Evolutionary conservation across 225 moss, liverwort and hornwort genomes (phyloP).

Genomic region (Pleurozium schreberi): DNA sequence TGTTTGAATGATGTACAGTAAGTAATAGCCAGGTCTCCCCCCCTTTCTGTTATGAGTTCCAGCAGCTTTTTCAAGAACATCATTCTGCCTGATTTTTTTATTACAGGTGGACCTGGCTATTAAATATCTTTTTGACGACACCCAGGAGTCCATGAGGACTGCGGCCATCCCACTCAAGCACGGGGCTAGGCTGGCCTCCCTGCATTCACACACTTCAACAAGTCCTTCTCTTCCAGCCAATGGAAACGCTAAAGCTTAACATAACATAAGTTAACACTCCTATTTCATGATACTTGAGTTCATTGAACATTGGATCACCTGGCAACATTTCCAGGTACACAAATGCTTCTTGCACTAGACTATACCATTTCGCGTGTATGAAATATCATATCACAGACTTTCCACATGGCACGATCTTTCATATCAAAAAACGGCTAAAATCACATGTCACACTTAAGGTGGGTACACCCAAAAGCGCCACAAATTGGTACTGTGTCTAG

Average conservation of each 20-base stretch:
- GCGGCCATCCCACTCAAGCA: neutral
- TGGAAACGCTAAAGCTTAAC: too few relatives aligned
- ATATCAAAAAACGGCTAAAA: too few relatives aligned
- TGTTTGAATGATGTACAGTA: neutral
- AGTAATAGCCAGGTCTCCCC: neutral
- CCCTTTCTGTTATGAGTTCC: neutral
- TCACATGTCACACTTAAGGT: neutral
- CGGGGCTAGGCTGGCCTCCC: accelerated
- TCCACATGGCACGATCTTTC: neutral
- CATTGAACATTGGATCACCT: neutral
- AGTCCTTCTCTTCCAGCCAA: neutral
- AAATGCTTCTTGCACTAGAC: neutral
- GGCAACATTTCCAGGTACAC: too few relatives aligned
- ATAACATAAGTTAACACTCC: too few relatives aligned
- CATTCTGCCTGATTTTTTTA: neutral
- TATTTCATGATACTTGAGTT: neutral
- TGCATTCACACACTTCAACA: neutral
- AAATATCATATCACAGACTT: neutral
- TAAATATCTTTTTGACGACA: neutral
- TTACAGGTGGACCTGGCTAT: neutral
- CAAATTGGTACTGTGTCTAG: too few relatives aligned
- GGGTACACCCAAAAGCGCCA: too few relatives aligned
- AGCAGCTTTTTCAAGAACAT: neutral
- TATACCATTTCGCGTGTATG: too few relatives aligned
- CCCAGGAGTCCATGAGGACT: neutral